Percentiles rank a stretch among this genome's conserved stretches.
Evolutionary conservation across 1,139 yeast genomes (phyloP).

Genomic region (Arxiozyma telluris): DNA sequence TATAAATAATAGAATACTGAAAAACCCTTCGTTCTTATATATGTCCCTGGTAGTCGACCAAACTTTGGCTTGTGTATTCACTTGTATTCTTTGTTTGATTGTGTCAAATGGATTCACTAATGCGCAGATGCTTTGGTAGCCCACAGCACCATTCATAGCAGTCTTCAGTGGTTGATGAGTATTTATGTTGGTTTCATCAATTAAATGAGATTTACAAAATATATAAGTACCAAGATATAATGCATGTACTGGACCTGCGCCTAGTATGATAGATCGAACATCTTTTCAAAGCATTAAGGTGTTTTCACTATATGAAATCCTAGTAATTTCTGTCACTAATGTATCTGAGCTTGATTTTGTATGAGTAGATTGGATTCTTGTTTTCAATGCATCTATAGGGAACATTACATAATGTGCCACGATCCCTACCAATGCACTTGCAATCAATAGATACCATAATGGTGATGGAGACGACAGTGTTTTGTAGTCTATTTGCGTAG

Average conservation of each 20-base stretch:
- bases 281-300: slow-evolving; percentile 89
- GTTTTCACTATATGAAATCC: slow-evolving; percentile 80
- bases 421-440: slow-evolving; percentile 97
- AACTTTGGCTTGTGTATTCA: slow-evolving; percentile 33
- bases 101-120: slow-evolving; percentile 97
- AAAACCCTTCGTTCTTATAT: slow-evolving; percentile 71
- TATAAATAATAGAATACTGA: slow-evolving; percentile 82
- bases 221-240: slow-evolving; percentile 92
- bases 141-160: slow-evolving; percentile 81
- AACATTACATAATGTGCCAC: slow-evolving; percentile 98
- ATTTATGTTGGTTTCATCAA: slow-evolving; percentile 25
- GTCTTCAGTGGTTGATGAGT: slow-evolving; percentile 60
- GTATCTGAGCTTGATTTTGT: slow-evolving; percentile 35
- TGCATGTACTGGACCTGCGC: slow-evolving; percentile 99
- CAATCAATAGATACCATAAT: slow-evolving; percentile 66
- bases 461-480: slow-evolving; percentile 85
- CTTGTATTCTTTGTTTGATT: slow-evolving; percentile 77
- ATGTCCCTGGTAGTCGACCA: slow-evolving; percentile 37
- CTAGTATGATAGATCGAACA: slow-evolving; percentile 80
- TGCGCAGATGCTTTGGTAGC: slow-evolving; percentile 89
- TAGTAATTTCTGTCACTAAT: slow-evolving; percentile 49
- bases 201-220: slow-evolving; percentile 45
- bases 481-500: slow-evolving; percentile 57
- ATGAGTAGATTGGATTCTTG: slow-evolving; percentile 74
- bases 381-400: slow-evolving; percentile 89